A percentile compares a stretch with the other conserved stretches of the same genome.
These are phyloP conservation scores for Curvularia sp. DNA, from an alignment of 2,329 filamentous ascomycete genomes.

Conservation along the genomic window DNA sequence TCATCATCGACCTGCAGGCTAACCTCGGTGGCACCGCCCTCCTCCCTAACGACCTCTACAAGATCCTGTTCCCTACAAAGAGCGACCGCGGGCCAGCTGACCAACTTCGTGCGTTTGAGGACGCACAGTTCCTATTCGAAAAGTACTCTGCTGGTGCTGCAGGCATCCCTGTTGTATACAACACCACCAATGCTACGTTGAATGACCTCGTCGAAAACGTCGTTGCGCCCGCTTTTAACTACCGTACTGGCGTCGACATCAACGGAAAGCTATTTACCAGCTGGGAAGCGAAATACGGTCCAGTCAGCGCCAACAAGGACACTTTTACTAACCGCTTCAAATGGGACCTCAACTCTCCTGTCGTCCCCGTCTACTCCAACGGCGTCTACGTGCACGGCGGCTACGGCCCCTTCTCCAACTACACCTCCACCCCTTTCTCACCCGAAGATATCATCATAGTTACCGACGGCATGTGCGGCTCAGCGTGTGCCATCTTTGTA, in stretches of 20 bases:
- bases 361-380: slow-evolving; percentile 43
- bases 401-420: too few species aligned
- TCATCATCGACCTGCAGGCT: slow-evolving; percentile 63
- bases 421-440: too few species aligned
- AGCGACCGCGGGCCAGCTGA: slow-evolving; percentile 58
- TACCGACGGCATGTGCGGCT: too few species aligned
- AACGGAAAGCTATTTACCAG: slow-evolving; percentile 58
- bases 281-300: slow-evolving; percentile 57
- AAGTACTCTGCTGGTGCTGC: slow-evolving; percentile 28
- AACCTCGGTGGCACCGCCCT: slow-evolving; percentile 67
- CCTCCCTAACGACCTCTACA: slow-evolving; percentile 67
- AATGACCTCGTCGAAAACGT: slow-evolving; percentile 39
- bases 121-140: slow-evolving; percentile 55
- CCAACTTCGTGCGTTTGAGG: slow-evolving; percentile 60
- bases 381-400: slow-evolving; percentile 43
- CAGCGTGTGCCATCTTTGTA: too few species aligned
- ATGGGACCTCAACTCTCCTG: slow-evolving; percentile 55
- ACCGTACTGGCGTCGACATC: slow-evolving; percentile 54
- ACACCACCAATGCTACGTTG: slow-evolving; percentile 12
- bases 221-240: slow-evolving; percentile 55
- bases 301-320: slow-evolving; percentile 54
- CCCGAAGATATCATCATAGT: too few species aligned
- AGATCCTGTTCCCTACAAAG: slow-evolving; percentile 60
- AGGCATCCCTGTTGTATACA: too few species aligned
- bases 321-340: slow-evolving; percentile 65